phyloP scores from a whole-genome alignment of 441 rosid species.

The Gossypium davidsonii region DNA sequence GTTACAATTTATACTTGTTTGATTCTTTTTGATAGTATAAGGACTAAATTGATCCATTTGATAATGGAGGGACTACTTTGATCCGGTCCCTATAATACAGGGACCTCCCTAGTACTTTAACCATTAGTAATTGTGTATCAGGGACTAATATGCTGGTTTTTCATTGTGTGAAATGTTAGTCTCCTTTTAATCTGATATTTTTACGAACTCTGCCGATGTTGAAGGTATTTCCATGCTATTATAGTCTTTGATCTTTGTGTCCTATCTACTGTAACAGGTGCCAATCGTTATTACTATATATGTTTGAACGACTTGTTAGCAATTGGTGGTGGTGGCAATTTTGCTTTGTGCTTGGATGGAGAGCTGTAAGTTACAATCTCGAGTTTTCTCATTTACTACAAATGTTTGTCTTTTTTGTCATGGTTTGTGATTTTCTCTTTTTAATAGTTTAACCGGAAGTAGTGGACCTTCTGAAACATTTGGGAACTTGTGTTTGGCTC shows the following conservation, averaged over 20 bases:
- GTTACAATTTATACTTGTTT: no score
- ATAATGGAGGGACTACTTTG: no score
- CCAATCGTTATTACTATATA: conserved; percentile 75
- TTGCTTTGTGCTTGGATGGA: conserved; percentile 73
- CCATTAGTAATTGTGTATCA: neutral
- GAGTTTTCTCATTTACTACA: neutral
- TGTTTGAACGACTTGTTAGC: conserved; percentile 84
- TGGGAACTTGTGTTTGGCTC: conserved; percentile 78
- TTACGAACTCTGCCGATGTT: conserved; percentile 4
- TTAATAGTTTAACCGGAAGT: conserved; percentile 66
- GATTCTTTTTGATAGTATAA: no score
- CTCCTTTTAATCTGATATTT: neutral
- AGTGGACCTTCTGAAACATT: conserved; percentile 81
- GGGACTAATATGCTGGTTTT: neutral
- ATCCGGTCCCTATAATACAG: no score
- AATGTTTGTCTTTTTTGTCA: neutral
- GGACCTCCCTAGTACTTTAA: no score
- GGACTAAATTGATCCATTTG: no score
- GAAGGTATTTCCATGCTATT: neutral
- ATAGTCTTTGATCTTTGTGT: conserved; percentile 9
- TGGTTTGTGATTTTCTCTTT: conserved; percentile 4
- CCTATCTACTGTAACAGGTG: conserved; percentile 43
- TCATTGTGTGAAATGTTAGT: neutral
- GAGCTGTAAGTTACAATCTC: conserved; percentile 61
- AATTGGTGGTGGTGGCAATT: conserved; percentile 82